phyloP scores from a whole-genome alignment of 169 alveolate species.

The Plasmodium sp. region DNA sequence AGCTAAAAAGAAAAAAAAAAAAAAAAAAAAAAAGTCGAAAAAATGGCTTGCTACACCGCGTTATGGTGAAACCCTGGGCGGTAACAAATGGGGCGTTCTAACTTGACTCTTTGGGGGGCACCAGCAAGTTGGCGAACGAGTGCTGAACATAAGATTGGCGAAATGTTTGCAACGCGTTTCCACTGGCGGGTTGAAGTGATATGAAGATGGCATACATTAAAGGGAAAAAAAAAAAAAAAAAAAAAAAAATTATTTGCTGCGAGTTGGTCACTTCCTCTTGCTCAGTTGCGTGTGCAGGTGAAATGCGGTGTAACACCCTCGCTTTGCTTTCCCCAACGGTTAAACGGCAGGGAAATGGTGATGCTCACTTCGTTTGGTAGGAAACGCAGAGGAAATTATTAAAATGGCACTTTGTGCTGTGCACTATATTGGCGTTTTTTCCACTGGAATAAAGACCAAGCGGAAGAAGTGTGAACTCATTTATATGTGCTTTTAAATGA shows the following conservation, averaged over 20 bases:
- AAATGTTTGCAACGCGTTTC: not conserved
- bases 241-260: not conserved
- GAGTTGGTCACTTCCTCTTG: not conserved
- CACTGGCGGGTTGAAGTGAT: not conserved
- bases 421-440: not conserved
- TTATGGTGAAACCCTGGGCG: not conserved
- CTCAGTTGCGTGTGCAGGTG: not conserved
- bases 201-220: not conserved
- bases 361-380: not conserved
- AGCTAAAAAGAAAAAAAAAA: not conserved
- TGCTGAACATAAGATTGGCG: not conserved
- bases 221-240: not conserved
- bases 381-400: not conserved
- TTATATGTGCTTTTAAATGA: not conserved
- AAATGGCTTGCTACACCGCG: not conserved
- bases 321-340: not conserved
- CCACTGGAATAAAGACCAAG: not conserved
- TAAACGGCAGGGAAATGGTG: not conserved
- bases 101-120: not conserved
- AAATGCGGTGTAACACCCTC: not conserved
- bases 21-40: not conserved
- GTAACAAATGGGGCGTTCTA: not conserved
- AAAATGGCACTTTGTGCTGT: not conserved
- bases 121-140: not conserved
- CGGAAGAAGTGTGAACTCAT: not conserved